These are phyloP conservation scores for Dimocarpus longan DNA, from an alignment of 345 rosid species.

Conservation along the genomic window DNA sequence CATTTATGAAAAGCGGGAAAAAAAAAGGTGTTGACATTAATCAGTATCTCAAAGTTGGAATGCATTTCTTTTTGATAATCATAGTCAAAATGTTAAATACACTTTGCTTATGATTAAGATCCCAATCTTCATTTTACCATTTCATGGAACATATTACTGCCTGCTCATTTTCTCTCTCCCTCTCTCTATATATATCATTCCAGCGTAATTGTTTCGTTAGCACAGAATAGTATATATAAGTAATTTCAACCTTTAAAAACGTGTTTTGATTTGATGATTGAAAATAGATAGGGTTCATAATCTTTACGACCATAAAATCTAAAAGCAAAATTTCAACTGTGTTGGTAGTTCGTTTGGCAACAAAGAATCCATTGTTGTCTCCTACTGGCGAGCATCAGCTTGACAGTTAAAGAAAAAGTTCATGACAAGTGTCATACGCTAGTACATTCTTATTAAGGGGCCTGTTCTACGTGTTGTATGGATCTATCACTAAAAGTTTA, in stretches of 20 bases:
- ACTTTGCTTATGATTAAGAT: conserved; percentile 5
- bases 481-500: neutral
- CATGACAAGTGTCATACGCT: conserved; percentile 2
- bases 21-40: neutral
- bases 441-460: neutral
- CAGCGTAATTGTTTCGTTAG: too few species aligned
- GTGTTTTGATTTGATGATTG: too few species aligned
- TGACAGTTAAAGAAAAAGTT: conserved; percentile 1
- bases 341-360: neutral
- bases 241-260: too few species aligned
- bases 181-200: neutral
- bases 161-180: neutral
- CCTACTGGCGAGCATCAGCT: neutral
- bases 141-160: conserved; percentile 5
- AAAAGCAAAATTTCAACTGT: neutral
- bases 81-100: neutral
- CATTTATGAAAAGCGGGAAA: too few species aligned
- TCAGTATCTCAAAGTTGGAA: neutral
- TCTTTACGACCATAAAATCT: too few species aligned
- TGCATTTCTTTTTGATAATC: neutral
- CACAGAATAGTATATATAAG: too few species aligned
- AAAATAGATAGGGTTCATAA: too few species aligned
- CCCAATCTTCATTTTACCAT: neutral
- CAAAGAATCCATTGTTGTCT: conserved; percentile 2
- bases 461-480: neutral